Evolutionary conservation across 1,284 basidiomycete species (phyloP), one percentile per base, ranked within the genome.

Genomic region (Tilletiaria anomala): DNA sequence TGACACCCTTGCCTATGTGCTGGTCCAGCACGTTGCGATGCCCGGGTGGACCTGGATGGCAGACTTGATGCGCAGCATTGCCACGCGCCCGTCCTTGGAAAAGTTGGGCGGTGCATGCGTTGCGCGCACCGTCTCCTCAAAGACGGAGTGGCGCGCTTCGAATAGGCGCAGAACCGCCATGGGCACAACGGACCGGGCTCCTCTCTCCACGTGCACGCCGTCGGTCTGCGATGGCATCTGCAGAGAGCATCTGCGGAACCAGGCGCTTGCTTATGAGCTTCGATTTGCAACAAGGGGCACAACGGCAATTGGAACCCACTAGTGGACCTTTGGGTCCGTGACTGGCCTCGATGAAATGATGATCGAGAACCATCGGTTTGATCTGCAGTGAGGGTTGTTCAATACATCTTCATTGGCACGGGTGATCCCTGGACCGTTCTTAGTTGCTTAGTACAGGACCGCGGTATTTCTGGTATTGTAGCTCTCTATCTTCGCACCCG

Each of bases 71-170:
- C 49, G 44, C 12, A 58, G 44, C 0, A 58, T 34, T 1, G 56
- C 56, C 3, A 58, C 36, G 1, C 56, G 39, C 14, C 53, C 54
- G 41, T 58, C 56, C 23, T 54, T 54, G 36, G 47, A 38, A 20
- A 58, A 58, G 12, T 54, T 54, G 17, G 56, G 56, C 3, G 56
- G 54, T 1, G 52, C 53, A 23, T 58, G 56, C 6, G 54, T 54
- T 31, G 50, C 53, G 2, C 54, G 44, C 35, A 54, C 56, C 4
- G 52, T 54, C 31, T 58, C 54, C 5, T 44, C 32, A 2, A 32
- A 16, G 1, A 58, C 56, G 5, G 47, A 43, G 6, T 50, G 42
- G 2, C 54, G 40, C 1, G 54, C 54, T 19, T 44, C 43, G 37
- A 51, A 51, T 4, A 58, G 45, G 6, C 36, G 36, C 36, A 22